Base-by-base conservation (phyloP, 2,329 filamentous ascomycete species). In the Botryotinia calthae region DNA sequence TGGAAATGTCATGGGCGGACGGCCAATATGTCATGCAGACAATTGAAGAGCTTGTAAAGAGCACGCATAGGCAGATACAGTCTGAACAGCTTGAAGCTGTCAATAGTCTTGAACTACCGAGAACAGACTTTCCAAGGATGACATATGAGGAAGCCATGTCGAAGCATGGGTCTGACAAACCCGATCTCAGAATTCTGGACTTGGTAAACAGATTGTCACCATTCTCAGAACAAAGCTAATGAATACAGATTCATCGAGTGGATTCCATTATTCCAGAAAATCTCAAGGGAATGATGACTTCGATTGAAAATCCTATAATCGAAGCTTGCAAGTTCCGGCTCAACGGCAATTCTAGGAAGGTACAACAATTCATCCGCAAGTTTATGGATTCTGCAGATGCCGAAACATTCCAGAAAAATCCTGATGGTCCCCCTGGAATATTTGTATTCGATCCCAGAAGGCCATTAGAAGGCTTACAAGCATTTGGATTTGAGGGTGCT, bases 1-100 rank as follows among this genome's bases (percentile, higher is more conserved):
- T 99, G 77, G 96, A 99, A 81, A 96, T 97, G 91, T 89, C 93
- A 0, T 99, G 97, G 83, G 90, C 91, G 0, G 89, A 85, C 9
- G 91, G 91, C 10, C 82, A 89, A 65, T 87, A 91, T 76, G 91
- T 97, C 14, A 95, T 93, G 88, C 78, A 79, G 16, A 72, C 69
- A 68, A 76, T 80, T 66, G 77, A 80, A 73, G 64, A 72, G 14
- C 73, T 80, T 6, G 75, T 81, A 62, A 77, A 78, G 63, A 12
- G 40, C 56, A 71, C 80, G 2, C 80, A 79, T 66, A 54, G 37
- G 10, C 61, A 74, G 48, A 67, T 56, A 31, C 25, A n/a, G 48
- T 14, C 18, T 67, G 48, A 56, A 28, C 48, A 20, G 9, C 20
- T 22, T 42, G 65, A 12, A 31, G 71, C 46, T 18, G 66, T 37